These are phyloP conservation scores for Daldinia grandis DNA, from an alignment of 495 filamentous ascomycete species.

Conservation along the genomic window DNA sequence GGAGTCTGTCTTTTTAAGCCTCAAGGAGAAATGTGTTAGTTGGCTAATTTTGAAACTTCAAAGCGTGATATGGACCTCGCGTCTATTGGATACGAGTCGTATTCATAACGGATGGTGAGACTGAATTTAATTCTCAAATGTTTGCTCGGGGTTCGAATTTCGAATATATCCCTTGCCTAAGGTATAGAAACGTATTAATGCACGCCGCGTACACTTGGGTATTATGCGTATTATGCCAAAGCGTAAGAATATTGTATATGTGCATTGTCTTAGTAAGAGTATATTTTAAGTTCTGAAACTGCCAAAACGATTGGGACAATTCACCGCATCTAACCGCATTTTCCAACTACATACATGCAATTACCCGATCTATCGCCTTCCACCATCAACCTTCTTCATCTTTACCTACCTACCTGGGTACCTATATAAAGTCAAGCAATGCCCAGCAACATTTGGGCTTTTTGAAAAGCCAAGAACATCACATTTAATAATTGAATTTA, in stretches of 20 bases:
- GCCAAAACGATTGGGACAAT: background rate
- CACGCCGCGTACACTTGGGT: no score
- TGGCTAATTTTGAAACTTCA: background rate
- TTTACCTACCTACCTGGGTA: no score
- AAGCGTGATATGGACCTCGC: background rate
- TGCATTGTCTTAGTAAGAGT: no score
- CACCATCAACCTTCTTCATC: conserved; percentile 11
- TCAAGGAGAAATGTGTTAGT: background rate
- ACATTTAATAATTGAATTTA: background rate
- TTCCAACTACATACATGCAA: conserved; percentile 21
- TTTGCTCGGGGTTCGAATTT: no score
- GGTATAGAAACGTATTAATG: no score
- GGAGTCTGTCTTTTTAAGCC: background rate
- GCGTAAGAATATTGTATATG: no score
- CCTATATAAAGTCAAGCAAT: background rate
- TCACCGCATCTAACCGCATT: conserved; percentile 31
- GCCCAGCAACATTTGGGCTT: background rate
- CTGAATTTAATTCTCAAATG: no score
- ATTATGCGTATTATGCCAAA: no score
- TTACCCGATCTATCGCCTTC: conserved; percentile 15
- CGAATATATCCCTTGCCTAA: no score
- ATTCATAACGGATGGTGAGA: background rate
- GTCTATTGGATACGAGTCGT: background rate
- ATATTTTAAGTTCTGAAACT: no score
- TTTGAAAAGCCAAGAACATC: background rate